Evolutionary conservation across 768 basidiomycete species (phyloP), one percentile per base, ranked within the genome.

Genomic region (Paxillus ammoniavirescens): DNA sequence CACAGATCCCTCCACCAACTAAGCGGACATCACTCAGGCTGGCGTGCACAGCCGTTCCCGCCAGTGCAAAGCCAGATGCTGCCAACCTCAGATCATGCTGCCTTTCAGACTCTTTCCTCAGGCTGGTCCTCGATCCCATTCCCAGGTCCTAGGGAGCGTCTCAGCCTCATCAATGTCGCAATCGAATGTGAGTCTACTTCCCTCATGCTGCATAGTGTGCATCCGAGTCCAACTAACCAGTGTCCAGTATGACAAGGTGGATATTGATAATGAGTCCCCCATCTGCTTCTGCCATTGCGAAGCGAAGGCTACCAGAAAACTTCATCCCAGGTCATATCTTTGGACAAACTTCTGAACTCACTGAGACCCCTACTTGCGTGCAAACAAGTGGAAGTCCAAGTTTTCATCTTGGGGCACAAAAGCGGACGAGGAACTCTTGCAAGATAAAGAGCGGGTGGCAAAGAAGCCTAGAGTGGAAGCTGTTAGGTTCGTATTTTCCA

Each of bases 251-350:
- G 94, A 98, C 68, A 95, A 98, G 73, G 80, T 88, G 17, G 93
- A 97, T 68, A 86, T 86, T 42, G 79, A 80, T 59, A 93, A 91
- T 50, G 94, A 96, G 62, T 94, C 96, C 0, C 98, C 97, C 58
- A 89, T 98, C 43, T 99, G 97, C 72, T 99, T 99, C 80, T 84
- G 97, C 36, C 82, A 94, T 55, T 87, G 95, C 50, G 96, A 98
- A 67, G 87, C 89, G 70, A 98, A 98, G 68, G 86, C 91, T 4
- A 82, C 91, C 43, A 86, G 97, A 57, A 98, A 98, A 75, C 98
- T 8, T 87, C 93, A 14, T 89, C 89, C 1, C 95, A 98, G 64
- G 86, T 84, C 10, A 88, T 89, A 1, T 92, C 87, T 15, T 87
- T 93, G 14, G 96, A 98, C 63, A 91, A 93, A 60, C 82, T 99